These are phyloP conservation scores for Pseudogymnoascus sp. DNA, from an alignment of 2,329 filamentous ascomycete species.

Conservation along the genomic window DNA sequence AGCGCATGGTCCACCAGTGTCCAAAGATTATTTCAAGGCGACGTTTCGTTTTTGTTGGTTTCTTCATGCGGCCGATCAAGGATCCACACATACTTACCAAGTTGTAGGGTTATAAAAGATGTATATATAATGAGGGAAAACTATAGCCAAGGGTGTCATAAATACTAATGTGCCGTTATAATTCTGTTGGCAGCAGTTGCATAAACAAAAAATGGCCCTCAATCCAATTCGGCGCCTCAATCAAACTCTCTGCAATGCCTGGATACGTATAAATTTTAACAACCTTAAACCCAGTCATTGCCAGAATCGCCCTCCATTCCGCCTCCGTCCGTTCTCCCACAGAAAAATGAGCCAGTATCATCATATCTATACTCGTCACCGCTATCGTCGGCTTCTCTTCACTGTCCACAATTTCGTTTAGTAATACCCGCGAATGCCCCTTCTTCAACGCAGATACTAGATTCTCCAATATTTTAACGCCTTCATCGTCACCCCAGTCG, in stretches of 20 bases:
- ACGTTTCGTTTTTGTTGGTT: neutral
- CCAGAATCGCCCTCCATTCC: slow-evolving; percentile 17
- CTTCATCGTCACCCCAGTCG: slow-evolving; percentile 23
- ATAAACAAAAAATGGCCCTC: neutral
- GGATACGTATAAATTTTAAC: slow-evolving; percentile 14
- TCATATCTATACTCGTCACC: slow-evolving; percentile 18
- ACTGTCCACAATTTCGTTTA: neutral
- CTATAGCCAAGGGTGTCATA: neutral
- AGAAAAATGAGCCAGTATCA: slow-evolving; percentile 18
- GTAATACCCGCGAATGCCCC: neutral
- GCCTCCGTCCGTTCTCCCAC: slow-evolving; percentile 17
- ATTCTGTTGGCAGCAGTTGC: neutral
- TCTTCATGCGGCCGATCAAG: neutral
- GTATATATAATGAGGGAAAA: neutral
- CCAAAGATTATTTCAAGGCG: neutral
- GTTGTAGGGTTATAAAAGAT: neutral
- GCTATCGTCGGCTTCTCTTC: neutral
- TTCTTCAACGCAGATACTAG: slow-evolving; percentile 24
- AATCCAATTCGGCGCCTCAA: slow-evolving; percentile 11
- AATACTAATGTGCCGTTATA: neutral
- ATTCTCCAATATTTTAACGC: slow-evolving; percentile 15
- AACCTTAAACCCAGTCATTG: slow-evolving; percentile 15
- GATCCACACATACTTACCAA: neutral
- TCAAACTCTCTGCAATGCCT: slow-evolving; percentile 11
- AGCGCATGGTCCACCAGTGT: neutral